Base-by-base conservation (phyloP, 129 eudicot genomes). In the Escallonia rubra region DNA sequence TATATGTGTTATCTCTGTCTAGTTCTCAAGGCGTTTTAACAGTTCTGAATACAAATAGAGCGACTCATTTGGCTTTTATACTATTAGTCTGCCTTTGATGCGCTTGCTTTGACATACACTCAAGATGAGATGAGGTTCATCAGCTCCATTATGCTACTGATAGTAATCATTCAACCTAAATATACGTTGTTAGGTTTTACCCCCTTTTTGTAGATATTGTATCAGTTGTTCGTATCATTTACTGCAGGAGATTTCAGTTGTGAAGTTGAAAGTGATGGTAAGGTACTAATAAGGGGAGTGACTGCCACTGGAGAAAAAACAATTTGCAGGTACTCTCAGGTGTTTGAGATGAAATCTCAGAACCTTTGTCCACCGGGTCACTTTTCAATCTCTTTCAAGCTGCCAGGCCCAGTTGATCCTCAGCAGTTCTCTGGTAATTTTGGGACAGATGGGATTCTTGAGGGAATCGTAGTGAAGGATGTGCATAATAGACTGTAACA, bases 401-500 rank as follows among this genome's bases (percentile, higher is more conserved):
- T 92, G 57, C 98, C 98, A 3, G 98, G 98, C 6, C 87, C 98
- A 0, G 96, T 92, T 57, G 95, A 92, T 64, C 88, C 96, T 55
- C 87, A 68, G 54, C 86, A 82, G 16, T 92, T 88, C 61, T 77
- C 81, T 57, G 96, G 88, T 58, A 82, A 73, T 82, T 86, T 92
- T 64, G 90, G 89, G 38, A 85, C 87, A 12, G 96, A 92, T 78
- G 98, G 91, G 41, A 90, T 92, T 77, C 79, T 92, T 43, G 98
- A 92, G 60, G 98, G 98, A 66, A 78, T 88, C 39, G 96, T 85
- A 72, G 75, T 81, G 82, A 92, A 88, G 71, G 81, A 43, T 58
- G 64, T 50, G 57, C 43, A 46, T n/a, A 15, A 34, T 15, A 46
- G 41, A 47, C 61, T 8, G 39, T 71, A 52, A 39, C 57, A 42